phyloP scores from a whole-genome alignment of 495 filamentous ascomycete species.

The Bathelium albidoporum region DNA sequence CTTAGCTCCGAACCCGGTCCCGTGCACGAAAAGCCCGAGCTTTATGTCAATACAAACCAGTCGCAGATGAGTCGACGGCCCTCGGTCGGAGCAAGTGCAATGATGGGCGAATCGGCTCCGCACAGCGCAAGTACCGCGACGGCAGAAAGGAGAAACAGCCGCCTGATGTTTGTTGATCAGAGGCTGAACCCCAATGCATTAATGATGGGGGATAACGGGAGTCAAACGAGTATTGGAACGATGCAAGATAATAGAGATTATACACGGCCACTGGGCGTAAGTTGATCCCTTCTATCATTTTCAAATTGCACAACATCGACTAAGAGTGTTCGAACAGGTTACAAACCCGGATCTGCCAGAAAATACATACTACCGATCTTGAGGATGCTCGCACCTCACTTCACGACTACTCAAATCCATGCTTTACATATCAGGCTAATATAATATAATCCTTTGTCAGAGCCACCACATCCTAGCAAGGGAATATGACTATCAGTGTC shows the following conservation, averaged over 20 bases:
- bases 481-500: not conserved
- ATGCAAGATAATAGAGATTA: slow-evolving; percentile 1
- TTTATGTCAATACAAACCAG: not conserved
- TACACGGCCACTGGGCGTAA: not conserved
- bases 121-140: not conserved
- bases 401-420: not conserved
- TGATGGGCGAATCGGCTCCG: not conserved
- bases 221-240: not conserved
- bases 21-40: not conserved
- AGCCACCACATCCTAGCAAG: not conserved
- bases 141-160: not conserved
- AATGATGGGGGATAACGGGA: slow-evolving; percentile 3
- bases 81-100: not conserved
- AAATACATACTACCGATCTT: not conserved
- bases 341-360: not conserved
- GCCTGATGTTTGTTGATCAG: not conserved
- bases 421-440: not conserved
- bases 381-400: not conserved
- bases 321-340: not conserved
- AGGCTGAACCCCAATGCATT: not conserved
- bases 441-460: not conserved
- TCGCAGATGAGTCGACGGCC: not conserved
- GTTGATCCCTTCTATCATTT: not conserved
- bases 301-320: not conserved
- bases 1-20: slow-evolving; percentile 1